Conservation (phyloP, 2,329 filamentous ascomycete genomes). For the Aotearoamyces nothofagi region DNA sequence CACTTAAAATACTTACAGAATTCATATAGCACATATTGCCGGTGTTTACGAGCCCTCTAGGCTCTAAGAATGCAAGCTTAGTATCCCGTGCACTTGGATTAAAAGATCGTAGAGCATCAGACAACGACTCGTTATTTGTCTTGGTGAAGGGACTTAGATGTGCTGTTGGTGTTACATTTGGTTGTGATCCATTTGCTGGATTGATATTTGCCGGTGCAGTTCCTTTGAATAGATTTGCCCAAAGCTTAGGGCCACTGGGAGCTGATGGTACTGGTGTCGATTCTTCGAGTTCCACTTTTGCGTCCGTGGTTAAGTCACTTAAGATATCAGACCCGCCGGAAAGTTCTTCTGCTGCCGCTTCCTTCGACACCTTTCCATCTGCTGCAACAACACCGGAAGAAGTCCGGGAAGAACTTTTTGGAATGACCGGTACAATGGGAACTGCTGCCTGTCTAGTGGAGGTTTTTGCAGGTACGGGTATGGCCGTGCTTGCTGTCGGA, state of each 20-base stretch:
- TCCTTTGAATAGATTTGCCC: conserved; percentile 51
- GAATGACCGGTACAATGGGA: conserved; percentile 33
- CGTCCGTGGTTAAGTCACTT: no score
- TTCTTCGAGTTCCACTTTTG: no score
- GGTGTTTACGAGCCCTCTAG: conserved; percentile 85
- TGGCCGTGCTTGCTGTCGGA: conserved; percentile 7
- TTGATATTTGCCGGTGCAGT: conserved; percentile 23
- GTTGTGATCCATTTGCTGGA: conserved; percentile 16
- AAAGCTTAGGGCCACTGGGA: conserved; percentile 42
- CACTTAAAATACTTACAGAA: conserved; percentile 81
- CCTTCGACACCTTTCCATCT: no score
- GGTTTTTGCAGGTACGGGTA: conserved; percentile 19
- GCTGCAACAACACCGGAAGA: conserved; percentile 12
- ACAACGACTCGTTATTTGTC: conserved; percentile 45
- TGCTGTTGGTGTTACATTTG: conserved; percentile 19
- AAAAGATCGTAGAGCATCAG: conserved; percentile 64
- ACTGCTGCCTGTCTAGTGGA: no score
- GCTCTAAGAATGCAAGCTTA: conserved; percentile 74
- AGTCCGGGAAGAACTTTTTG: conserved; percentile 28
- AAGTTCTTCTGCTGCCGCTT: no score
- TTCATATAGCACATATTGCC: conserved; percentile 99
- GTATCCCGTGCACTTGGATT: conserved; percentile 37
- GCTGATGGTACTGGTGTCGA: conserved; percentile 22
- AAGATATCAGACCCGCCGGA: no score
- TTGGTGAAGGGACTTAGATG: conserved; percentile 19